Base-by-base conservation (phyloP, 2,329 filamentous ascomycete species). In the Fusarium liriodendri region DNA sequence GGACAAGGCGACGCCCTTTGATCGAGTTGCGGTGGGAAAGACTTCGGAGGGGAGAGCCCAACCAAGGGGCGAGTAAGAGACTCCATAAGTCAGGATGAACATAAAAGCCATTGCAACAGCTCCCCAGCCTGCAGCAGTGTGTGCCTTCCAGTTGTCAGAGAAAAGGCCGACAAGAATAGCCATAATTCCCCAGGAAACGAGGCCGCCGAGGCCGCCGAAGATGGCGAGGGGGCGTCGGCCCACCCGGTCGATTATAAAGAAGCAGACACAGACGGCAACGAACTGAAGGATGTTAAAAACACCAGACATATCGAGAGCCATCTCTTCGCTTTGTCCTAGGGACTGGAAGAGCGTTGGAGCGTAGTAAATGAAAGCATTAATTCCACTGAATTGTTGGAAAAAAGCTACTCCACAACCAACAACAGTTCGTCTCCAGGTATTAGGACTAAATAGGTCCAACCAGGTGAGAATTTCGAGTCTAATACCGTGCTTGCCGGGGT, bases 341-440 rank as follows among this genome's bases (percentile, higher is more conserved):
- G 79, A 81, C 62, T 78, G 66, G 69, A 88, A 87, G 0, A 87
- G 73, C 1, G 81, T 85, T 0, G 86, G 85, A 0, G 82, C 79
- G 72, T 87, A 87, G 79, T 87, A 87, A 27, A 89, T 87, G 1
- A 80, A 72, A 0, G 85, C 85, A 37, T 70, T 70, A 16, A 72
- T 67, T 13, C 91, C 91, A 66, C 89, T 89, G 20, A 84, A 83
- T 14, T 89, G 90, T 78, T 92, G 88, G 1, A 93, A 83, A 16
- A 87, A 87, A 20, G 81, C 80, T 77, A 67, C 16, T 3, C 64
- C 71, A 6, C 10, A 42, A 32, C 72, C 54, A 60, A 88, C 70
- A 4, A 89, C 87, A 45, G 89, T 86, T 82, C 88, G 87, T 66
- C 87, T 74, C 72, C 90, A 90, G 20, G 85, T 83, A 5, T 86